phyloP scores from a whole-genome alignment of 208 protist genomes.

The Leishmania martiniquensis region DNA sequence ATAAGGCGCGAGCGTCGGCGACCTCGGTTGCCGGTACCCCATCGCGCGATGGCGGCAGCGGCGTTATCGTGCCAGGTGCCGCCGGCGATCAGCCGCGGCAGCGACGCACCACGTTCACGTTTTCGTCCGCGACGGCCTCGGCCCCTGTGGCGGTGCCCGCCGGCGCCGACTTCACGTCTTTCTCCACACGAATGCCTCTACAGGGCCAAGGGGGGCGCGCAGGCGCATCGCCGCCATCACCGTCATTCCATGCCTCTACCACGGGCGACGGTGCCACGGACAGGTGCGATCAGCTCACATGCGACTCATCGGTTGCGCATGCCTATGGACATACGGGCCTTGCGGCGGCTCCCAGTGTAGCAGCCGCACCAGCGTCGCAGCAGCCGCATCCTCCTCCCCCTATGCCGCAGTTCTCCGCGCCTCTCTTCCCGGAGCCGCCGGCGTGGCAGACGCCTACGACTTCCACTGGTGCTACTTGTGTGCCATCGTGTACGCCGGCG shows the following conservation, averaged over 20 bases:
- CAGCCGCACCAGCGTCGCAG: neutral
- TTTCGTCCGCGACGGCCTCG: constrained; percentile 7
- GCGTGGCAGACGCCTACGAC: constrained; percentile 1
- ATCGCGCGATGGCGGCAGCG: constrained; percentile 7
- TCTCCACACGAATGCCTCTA: constrained; percentile 9
- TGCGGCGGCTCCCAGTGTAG: neutral
- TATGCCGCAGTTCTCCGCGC: constrained; percentile 32
- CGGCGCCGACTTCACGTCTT: neutral
- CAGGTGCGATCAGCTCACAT: constrained; percentile 29
- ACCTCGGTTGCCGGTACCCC: constrained; percentile 12
- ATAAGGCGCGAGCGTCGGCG: constrained; percentile 34
- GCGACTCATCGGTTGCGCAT: constrained; percentile 28
- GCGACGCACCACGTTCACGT: constrained; percentile 45
- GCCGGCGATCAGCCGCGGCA: constrained; percentile 3
- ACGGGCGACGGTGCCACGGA: neutral
- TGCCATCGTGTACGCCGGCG: neutral
- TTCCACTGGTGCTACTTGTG: neutral
- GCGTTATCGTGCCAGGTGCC: neutral
- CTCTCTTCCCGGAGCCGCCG: constrained; percentile 48
- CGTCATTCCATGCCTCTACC: neutral
- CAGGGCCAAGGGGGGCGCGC: neutral
- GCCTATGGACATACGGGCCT: neutral
- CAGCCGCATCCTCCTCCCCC: neutral
- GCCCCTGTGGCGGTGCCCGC: constrained; percentile 2
- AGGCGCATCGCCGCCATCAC: neutral